phyloP scores from a whole-genome alignment of 2,329 filamentous ascomycete species.

The Amauroascus verrucosus region DNA sequence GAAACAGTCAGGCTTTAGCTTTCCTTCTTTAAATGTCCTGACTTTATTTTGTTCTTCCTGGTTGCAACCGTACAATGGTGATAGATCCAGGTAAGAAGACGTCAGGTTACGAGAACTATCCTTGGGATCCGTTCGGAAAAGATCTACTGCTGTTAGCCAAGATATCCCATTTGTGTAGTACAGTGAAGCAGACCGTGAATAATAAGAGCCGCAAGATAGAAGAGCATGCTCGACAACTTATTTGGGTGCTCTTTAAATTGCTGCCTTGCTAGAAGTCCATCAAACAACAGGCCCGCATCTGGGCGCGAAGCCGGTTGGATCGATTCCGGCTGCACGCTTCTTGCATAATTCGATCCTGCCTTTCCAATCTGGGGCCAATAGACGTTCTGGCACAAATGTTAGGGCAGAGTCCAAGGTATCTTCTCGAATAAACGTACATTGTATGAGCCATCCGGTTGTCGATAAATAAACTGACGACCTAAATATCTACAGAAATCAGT shows the following conservation, averaged over 20 bases:
- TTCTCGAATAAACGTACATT: constrained; percentile 14
- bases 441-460: constrained; percentile 24
- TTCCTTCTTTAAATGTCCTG: constrained; percentile 29
- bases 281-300: constrained; percentile 22
- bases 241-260: constrained; percentile 30
- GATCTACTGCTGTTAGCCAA: constrained; percentile 28
- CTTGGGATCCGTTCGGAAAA: constrained; percentile 33
- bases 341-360: constrained; percentile 23
- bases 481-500: constrained; percentile 41
- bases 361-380: constrained; percentile 20
- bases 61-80: constrained; percentile 37
- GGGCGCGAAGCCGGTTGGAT: constrained; percentile 17
- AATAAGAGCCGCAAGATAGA: constrained; percentile 44
- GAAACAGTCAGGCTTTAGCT: constrained; percentile 34
- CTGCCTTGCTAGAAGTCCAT: constrained; percentile 17
- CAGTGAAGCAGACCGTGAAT: constrained; percentile 35
- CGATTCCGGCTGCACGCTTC: constrained; percentile 19
- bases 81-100: constrained; percentile 41
- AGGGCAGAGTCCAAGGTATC: background rate
- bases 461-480: constrained; percentile 25
- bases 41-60: constrained; percentile 27
- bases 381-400: constrained; percentile 15
- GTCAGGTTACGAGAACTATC: constrained; percentile 30
- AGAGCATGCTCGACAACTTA: constrained; percentile 39
- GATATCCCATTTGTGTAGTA: background rate